Evolutionary conservation across 805 yeast species (phyloP).

Genomic region (Clavispora santaluciae): DNA sequence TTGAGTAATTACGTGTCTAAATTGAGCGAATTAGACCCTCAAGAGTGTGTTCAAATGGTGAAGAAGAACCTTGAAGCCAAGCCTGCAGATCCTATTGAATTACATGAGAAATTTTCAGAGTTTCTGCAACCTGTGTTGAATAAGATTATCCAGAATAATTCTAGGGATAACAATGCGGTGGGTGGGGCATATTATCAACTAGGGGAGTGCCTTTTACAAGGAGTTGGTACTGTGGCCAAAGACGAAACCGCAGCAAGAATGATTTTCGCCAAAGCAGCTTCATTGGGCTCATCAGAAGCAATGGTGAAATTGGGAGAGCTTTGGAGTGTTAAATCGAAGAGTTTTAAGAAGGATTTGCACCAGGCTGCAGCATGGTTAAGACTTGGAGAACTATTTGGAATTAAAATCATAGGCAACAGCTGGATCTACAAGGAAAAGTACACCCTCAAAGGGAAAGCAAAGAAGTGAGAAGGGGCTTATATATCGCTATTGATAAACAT

Average conservation of each 20-base stretch:
- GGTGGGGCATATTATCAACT: constrained; percentile 53
- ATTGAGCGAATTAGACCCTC: constrained; percentile 23
- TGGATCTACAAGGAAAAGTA: constrained; percentile 77
- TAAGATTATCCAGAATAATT: constrained; percentile 24
- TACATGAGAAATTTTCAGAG: constrained; percentile 21
- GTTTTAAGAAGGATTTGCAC: constrained; percentile 51
- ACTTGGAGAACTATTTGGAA: constrained; percentile 58
- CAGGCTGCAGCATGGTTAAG: constrained; percentile 71
- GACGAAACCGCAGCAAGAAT: constrained; percentile 56
- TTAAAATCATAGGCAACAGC: constrained; percentile 57
- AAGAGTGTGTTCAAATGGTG: constrained; percentile 25
- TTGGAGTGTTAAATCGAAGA: constrained; percentile 56
- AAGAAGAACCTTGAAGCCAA: constrained; percentile 20
- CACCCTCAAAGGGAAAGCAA: constrained; percentile 12
- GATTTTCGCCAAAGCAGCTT: constrained; percentile 59
- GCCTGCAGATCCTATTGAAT: constrained; percentile 21
- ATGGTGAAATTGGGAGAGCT: constrained; percentile 65
- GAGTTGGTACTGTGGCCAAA: constrained; percentile 48
- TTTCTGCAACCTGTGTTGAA: constrained; percentile 21
- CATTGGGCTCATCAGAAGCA: constrained; percentile 63
- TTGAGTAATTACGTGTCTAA: constrained; percentile 19
- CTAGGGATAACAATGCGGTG: constrained; percentile 36
- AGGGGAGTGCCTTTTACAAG: constrained; percentile 51
- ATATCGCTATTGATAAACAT: neutral
- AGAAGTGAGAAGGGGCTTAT: neutral